Evolutionary conservation across 768 basidiomycete species (phyloP), one percentile per base, ranked within the genome.

Genomic region (Tephrocybe rancida): DNA sequence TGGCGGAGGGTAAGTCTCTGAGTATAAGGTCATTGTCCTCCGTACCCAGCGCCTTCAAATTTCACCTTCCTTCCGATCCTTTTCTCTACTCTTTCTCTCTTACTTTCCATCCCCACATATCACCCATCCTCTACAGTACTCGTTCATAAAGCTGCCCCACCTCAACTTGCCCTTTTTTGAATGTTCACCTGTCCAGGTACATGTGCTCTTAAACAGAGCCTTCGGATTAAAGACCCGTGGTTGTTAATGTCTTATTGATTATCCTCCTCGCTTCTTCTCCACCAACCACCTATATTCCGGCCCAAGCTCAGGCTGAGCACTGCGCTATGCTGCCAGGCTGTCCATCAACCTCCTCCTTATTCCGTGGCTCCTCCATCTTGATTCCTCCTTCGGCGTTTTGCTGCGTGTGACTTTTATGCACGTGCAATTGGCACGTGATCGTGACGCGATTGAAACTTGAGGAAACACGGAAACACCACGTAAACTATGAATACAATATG

Each of bases 1-100:
- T 80, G 77, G 76, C 74, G 78, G 79, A 77, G 74, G 78, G 74
- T 73, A 73, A 76, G 75, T 72, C 67, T 70, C 67, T 72, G 67
- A 71, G 70, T 68, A 68, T 64, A 64, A 47, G 56, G 49, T 51
- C 39, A 41, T 41, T 38, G 50, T 47, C 53, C 50, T 51, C 55
- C 56, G 44, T 54, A 45, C 54, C 58, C 49, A 54, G 21, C 54
- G 18, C 56, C 35, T 34, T 39, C 38, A 57, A 39, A 48, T 62
- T 51, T 44, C 35, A 25, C 41, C 44, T 21, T 30, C 30, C 25
- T 26, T 48, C 26, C 46, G 3, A 39, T n/a, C 8, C 60, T 63
- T 60, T 62, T 67, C 60, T 66, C 55, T 62, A 49, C 63, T 18
- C 47, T 43, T 32, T 29, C 19, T 47, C 18, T 30, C 19, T 45